Evolutionary conservation across 495 filamentous ascomycete genomes (phyloP), one percentile per base, ranked within the genome.

Genomic region (Parathielavia hyrcaniae): DNA sequence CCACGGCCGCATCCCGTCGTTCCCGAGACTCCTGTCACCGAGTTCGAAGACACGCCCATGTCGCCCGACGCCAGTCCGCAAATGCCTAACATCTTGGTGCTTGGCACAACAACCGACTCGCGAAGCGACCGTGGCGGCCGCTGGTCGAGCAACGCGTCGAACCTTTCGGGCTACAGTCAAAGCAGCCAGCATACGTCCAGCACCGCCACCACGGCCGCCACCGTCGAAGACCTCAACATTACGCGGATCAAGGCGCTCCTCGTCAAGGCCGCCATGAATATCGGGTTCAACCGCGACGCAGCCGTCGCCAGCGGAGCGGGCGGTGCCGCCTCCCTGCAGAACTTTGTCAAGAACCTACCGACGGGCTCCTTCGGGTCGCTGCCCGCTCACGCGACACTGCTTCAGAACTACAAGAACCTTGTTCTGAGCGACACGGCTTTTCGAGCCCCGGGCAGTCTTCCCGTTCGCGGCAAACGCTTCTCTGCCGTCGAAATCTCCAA

Each of bases 1-100:
- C 67, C 71, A 10, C 73, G 69, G 20, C 58, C 63, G 34, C 69
- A 64, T 17, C 64, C 67, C 16, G 61, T 71, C 5, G 69, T 79
- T 11, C 90, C 90, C 11, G 91, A 96, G 73, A 96, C 91, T 0
- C 91, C 91, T 0, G 91, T 89, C 1, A 96, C 91, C 11, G 88
- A 95, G 61, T 95, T 96, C 67, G 91, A 96, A 68, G 91, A 96
- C 66, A 86, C 83, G 0, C 86, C 86, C 5, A 78, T 88, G 14
- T 91, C 88, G 9, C 89, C 90, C 0, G 86, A 91, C 30, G 83
- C 88, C 52, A 86, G 81, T 14, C 83, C 82, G 1, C 78, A 79
- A 51, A 77, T 88, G 34, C 91, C 90, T 9, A 92, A 95, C 64
- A 93, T 96, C 43, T 70, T 95, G 34, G 85, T 96, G 1, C 81